phyloP scores from a whole-genome alignment of 2,329 filamentous ascomycete species.

The Pseudopithomyces maydicus region DNA sequence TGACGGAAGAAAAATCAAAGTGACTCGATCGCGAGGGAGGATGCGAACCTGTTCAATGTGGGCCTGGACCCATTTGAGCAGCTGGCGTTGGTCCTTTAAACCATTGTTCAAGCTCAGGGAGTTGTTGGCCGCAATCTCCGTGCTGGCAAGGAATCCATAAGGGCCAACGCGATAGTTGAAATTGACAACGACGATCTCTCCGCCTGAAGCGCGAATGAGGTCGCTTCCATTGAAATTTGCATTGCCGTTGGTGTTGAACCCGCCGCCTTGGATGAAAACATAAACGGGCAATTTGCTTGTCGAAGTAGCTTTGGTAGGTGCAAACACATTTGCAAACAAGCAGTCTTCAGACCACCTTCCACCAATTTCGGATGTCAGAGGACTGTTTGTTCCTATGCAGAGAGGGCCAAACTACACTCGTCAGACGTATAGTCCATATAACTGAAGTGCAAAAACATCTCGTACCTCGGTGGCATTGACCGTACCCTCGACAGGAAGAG shows the following conservation, averaged over 20 bases:
- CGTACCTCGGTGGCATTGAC: slow-evolving; percentile 54
- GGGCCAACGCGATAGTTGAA: slow-evolving; percentile 49
- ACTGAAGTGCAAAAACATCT: slow-evolving; percentile 3
- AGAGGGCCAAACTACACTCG: slow-evolving; percentile 36
- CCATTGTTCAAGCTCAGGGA: slow-evolving; percentile 44
- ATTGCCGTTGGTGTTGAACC: slow-evolving; percentile 44
- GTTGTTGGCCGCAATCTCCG: slow-evolving; percentile 32
- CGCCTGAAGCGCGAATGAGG: slow-evolving; percentile 37
- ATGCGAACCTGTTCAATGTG: slow-evolving; percentile 33
- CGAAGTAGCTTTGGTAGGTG: slow-evolving; percentile 40
- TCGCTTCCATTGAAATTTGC: slow-evolving; percentile 42
- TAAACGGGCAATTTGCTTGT: slow-evolving; percentile 43
- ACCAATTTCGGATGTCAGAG: slow-evolving; percentile 32
- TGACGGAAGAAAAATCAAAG: not conserved
- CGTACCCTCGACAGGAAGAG: slow-evolving; percentile 51
- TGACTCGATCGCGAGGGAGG: not conserved
- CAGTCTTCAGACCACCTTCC: slow-evolving; percentile 45
- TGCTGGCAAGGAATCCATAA: slow-evolving; percentile 45
- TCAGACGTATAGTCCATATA: slow-evolving; percentile 10
- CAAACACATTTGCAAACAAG: slow-evolving; percentile 46
- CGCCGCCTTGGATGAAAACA: slow-evolving; percentile 49
- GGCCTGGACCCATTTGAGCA: slow-evolving; percentile 44
- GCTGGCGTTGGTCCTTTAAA: slow-evolving; percentile 43
- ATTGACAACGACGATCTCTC: slow-evolving; percentile 45
- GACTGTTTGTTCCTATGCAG: slow-evolving; percentile 35